Evolutionary conservation across 176 grass and related monocot species (phyloP).

Genomic region (Carex parvula): DNA sequence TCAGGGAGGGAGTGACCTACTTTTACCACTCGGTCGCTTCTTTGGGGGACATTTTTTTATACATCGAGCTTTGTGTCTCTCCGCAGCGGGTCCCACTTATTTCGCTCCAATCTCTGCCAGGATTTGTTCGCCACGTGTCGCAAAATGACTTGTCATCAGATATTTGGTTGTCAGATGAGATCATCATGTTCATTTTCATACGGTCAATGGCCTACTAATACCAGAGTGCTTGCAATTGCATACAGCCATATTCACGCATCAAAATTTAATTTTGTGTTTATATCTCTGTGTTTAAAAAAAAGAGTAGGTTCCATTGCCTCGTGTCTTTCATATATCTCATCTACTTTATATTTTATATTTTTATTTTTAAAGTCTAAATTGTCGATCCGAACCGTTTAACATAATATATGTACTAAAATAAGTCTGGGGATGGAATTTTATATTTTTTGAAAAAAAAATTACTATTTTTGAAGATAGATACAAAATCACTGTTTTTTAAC

Average conservation of each 20-base stretch:
- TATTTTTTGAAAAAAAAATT: too few species aligned
- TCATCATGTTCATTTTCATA: neutral
- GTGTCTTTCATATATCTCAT: too few species aligned
- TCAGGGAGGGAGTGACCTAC: neutral
- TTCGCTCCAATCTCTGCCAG: neutral
- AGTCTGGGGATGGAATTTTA: too few species aligned
- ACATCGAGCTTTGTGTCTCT: neutral
- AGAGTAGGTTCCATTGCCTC: too few species aligned
- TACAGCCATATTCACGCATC: neutral
- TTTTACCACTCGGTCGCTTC: slow-evolving; percentile 24
- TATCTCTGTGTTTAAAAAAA: too few species aligned
- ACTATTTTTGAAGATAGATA: too few species aligned
- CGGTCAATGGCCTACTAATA: neutral
- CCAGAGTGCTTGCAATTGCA: neutral
- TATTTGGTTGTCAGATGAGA: neutral
- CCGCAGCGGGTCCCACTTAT: neutral
- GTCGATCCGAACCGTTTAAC: too few species aligned
- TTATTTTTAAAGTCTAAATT: too few species aligned
- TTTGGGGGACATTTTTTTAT: slow-evolving; percentile 23
- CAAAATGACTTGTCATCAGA: neutral
- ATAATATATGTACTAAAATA: too few species aligned
- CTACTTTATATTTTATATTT: too few species aligned
- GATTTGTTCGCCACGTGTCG: neutral
- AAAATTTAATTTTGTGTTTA: too few species aligned
- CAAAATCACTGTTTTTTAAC: too few species aligned